These are phyloP conservation scores for Mucor circinelloides DNA, from an alignment of 371 early-diverging fungal species.

Conservation along the genomic window DNA sequence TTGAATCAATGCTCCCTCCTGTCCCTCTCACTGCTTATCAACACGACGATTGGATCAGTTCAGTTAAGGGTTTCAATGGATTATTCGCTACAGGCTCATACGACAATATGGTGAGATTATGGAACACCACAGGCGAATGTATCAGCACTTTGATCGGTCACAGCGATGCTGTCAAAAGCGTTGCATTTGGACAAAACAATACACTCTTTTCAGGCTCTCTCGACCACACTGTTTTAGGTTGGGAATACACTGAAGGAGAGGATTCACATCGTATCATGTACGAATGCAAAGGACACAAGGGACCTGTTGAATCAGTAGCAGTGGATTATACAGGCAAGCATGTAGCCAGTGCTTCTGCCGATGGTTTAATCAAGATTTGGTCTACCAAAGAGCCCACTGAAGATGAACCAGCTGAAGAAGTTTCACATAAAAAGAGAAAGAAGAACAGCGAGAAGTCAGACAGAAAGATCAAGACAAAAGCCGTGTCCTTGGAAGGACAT, in stretches of 20 bases:
- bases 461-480: constrained; percentile 53
- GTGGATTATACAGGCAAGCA: constrained; percentile 40
- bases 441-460: constrained; percentile 54
- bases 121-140: constrained; percentile 78
- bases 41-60: constrained; percentile 95
- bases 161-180: constrained; percentile 70
- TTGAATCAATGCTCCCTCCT: constrained; percentile 89
- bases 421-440: constrained; percentile 48
- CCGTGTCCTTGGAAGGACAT: constrained; percentile 72
- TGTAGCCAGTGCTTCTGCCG: constrained; percentile 84
- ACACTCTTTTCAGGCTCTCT: constrained; percentile 50
- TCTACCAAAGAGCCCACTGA: constrained; percentile 57
- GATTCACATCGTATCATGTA: constrained; percentile 46
- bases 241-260: constrained; percentile 41
- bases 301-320: constrained; percentile 59
- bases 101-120: constrained; percentile 83
- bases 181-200: constrained; percentile 39
- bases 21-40: constrained; percentile 71
- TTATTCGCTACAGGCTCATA: constrained; percentile 82
- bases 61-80: constrained; percentile 57
- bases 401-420: constrained; percentile 56
- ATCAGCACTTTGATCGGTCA: constrained; percentile 72
- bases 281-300: constrained; percentile 84
- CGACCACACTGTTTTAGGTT: constrained; percentile 51
- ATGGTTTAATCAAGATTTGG: constrained; percentile 82